phyloP scores from a whole-genome alignment of 2,329 filamentous ascomycete species.

The Colletotrichum horii region DNA sequence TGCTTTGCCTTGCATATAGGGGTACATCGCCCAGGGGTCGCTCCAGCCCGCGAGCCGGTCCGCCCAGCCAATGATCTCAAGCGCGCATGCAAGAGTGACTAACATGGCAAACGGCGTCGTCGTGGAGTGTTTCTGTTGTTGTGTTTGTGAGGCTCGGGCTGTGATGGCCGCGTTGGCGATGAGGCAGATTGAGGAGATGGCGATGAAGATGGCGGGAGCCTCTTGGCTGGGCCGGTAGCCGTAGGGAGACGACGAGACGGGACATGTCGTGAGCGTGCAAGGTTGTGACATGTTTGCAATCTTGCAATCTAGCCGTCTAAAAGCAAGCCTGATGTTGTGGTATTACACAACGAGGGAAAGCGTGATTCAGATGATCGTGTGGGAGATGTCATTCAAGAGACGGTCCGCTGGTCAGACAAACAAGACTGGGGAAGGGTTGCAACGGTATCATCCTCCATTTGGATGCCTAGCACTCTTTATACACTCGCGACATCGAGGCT shows the following conservation, averaged over 20 bases:
- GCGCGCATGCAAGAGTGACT: constrained; percentile 26
- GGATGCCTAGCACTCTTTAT: background rate
- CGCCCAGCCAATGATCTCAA: constrained; percentile 29
- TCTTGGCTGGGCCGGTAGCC: constrained; percentile 27
- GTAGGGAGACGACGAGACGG: constrained; percentile 25
- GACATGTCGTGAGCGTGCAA: constrained; percentile 25
- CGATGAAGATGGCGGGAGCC: constrained; percentile 22
- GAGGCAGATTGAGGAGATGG: constrained; percentile 25
- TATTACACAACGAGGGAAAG: background rate
- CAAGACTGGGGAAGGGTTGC: background rate
- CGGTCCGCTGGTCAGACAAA: background rate
- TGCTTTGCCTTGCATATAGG: constrained; percentile 26
- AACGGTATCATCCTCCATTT: background rate
- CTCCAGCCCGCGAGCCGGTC: constrained; percentile 25
- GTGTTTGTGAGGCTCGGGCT: background rate
- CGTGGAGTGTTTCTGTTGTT: background rate
- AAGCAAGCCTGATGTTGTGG: background rate
- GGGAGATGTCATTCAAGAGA: background rate
- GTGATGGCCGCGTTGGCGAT: constrained; percentile 23
- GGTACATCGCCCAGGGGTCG: constrained; percentile 28
- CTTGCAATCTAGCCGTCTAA: background rate
- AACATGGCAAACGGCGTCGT: constrained; percentile 22
- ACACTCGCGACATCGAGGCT: background rate
- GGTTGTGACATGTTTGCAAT: background rate
- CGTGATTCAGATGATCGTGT: background rate